Percentiles rank a stretch among this genome's conserved stretches.
Evolutionary conservation across 192 early-diverging fungal genomes (phyloP).

Genomic region (Dissophora globulifera): DNA sequence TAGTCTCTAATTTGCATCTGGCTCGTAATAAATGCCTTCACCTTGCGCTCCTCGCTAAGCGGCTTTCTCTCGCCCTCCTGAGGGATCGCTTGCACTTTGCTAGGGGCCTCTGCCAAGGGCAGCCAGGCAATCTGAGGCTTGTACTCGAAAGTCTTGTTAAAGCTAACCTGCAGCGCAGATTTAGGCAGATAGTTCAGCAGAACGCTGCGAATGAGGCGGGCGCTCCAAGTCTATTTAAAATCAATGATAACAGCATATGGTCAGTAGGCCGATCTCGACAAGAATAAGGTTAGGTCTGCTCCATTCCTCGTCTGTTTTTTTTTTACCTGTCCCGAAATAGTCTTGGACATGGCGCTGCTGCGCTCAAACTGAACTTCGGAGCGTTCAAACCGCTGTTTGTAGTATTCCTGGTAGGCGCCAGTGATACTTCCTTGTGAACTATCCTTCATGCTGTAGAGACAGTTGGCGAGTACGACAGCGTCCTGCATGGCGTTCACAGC

Average conservation of each 20-base stretch:
- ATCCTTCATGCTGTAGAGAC: conserved; percentile 12
- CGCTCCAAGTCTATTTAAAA: conserved; percentile 2
- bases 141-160: neutral
- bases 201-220: neutral
- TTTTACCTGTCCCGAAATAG: conserved; percentile 26
- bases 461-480: conserved; percentile 23
- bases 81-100: neutral
- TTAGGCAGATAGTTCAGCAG: conserved; percentile 17
- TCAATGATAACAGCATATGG: no score
- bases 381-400: conserved; percentile 7
- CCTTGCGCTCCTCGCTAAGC: no score
- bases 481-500: conserved; percentile 37
- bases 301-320: neutral
- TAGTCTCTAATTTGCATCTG: no score
- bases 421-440: neutral
- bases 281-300: neutral
- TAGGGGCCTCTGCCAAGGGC: neutral
- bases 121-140: conserved; percentile 2
- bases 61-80: neutral
- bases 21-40: no score
- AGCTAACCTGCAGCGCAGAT: neutral
- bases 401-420: conserved; percentile 21
- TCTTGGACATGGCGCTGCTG: conserved; percentile 9
- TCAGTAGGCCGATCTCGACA: no score
- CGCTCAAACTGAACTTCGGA: conserved; percentile 2